Evolutionary conservation across 441 rosid species (phyloP).

Genomic region (Hura crepitans): DNA sequence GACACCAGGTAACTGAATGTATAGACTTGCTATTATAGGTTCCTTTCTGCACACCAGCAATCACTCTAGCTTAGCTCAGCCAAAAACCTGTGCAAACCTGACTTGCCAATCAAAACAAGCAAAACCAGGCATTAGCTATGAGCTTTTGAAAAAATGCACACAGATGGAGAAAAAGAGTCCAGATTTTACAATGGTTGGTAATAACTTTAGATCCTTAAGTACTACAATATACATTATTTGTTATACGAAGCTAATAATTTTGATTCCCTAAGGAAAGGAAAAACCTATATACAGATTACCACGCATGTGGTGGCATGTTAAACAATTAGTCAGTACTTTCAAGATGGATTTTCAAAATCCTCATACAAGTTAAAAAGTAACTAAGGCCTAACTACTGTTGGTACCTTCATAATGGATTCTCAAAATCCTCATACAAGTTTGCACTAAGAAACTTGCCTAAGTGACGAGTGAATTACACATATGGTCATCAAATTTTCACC

Average conservation of each 20-base stretch:
- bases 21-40: not conserved
- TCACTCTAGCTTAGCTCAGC: not conserved
- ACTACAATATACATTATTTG: not conserved
- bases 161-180: not conserved
- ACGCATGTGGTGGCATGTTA: not conserved
- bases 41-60: not conserved
- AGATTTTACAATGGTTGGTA: not conserved
- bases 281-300: not conserved
- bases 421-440: too few species aligned
- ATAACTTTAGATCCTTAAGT: too few species aligned
- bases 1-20: conserved; percentile 66
- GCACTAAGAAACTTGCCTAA: too few species aligned
- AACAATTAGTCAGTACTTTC: not conserved
- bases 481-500: too few species aligned
- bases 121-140: not conserved
- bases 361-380: not conserved
- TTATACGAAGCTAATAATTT: not conserved
- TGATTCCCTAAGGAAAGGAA: not conserved
- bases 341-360: not conserved
- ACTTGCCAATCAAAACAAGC: conserved; percentile 5
- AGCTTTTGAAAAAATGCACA: not conserved
- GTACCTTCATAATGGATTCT: too few species aligned
- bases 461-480: too few species aligned
- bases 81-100: not conserved
- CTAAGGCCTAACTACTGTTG: not conserved